Conservation (phyloP, 164 flowering plant species). For the Macadamia integrifolia region DNA sequence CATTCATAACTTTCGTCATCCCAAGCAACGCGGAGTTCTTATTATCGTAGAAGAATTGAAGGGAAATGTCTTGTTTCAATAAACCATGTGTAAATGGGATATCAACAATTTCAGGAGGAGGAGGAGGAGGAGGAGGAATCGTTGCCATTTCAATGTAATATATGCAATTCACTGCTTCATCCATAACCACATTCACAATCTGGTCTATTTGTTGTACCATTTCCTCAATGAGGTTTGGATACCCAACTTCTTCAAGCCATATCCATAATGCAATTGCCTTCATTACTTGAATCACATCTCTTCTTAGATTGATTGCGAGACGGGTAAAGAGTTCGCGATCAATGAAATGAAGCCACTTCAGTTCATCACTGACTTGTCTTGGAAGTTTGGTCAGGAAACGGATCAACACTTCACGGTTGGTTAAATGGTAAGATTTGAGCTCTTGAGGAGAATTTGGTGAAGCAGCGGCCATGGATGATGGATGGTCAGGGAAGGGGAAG, state of each 20-base stretch:
- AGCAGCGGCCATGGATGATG: not conserved
- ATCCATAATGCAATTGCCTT: conserved; percentile 44
- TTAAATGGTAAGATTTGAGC: too few relatives aligned
- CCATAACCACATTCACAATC: conserved; percentile 17
- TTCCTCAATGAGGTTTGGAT: conserved; percentile 10
- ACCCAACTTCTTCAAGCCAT: conserved; percentile 35
- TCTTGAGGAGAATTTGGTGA: conserved; percentile 23
- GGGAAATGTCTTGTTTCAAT: conserved; percentile 2
- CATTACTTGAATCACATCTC: conserved; percentile 34
- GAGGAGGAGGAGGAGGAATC: not conserved
- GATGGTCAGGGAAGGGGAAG: too few relatives aligned
- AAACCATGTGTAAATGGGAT: not conserved
- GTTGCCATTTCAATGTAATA: conserved; percentile 16
- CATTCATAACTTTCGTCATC: conserved; percentile 12
- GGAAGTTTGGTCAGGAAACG: too few relatives aligned
- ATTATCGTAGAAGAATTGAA: conserved; percentile 25
- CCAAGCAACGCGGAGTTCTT: conserved; percentile 11
- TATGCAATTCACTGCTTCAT: conserved; percentile 32
- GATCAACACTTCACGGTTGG: too few relatives aligned
- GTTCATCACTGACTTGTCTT: not conserved
- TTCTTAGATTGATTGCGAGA: conserved; percentile 24
- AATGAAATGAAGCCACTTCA: conserved; percentile 34
- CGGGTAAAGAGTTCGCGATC: conserved; percentile 38
- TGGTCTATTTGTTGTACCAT: conserved; percentile 16
- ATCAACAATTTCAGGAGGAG: not conserved